phyloP scores from a whole-genome alignment of 352 stramenopile genomes.

The Stephanocyclus meneghinianus region DNA sequence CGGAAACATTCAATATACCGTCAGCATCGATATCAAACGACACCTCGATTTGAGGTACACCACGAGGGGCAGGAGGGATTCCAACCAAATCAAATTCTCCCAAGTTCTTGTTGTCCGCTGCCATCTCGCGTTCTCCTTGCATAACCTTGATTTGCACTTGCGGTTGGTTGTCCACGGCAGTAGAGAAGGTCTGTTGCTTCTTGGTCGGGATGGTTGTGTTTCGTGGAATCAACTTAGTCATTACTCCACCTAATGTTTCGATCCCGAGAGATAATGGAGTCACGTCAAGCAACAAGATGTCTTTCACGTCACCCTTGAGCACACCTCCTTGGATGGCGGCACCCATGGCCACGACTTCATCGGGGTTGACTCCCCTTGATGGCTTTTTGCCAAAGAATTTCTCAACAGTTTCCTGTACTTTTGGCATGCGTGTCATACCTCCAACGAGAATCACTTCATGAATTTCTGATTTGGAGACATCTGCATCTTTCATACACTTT shows the following conservation, averaged over 20 bases:
- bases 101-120: conserved; percentile 95
- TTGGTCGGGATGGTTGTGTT: conserved; percentile 99
- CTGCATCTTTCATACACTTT: conserved; percentile 84
- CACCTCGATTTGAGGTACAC: conserved; percentile 96
- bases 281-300: conserved; percentile 97
- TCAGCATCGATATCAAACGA: conserved; percentile 99
- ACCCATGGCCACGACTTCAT: conserved; percentile 98
- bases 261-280: conserved; percentile 97
- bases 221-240: conserved; percentile 95
- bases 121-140: conserved; percentile 97
- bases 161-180: conserved; percentile 96
- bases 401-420: conserved; percentile 94
- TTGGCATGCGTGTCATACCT: conserved; percentile 98
- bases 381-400: conserved; percentile 95
- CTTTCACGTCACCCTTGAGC: conserved; percentile 95
- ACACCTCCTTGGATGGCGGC: conserved; percentile 96
- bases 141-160: conserved; percentile 94
- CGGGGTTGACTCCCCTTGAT: conserved; percentile 95
- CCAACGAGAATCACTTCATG: conserved; percentile 97
- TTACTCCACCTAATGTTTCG: conserved; percentile 96
- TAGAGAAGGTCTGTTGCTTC: conserved; percentile 97
- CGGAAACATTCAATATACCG: conserved; percentile 96
- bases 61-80: conserved; percentile 93
- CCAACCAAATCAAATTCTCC: conserved; percentile 97
- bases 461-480: conserved; percentile 91